A percentile compares a stretch with the other conserved stretches of the same genome.
These are phyloP conservation scores for Hygrophila difformis DNA, from an alignment of 257 asterid species.

Conservation along the genomic window DNA sequence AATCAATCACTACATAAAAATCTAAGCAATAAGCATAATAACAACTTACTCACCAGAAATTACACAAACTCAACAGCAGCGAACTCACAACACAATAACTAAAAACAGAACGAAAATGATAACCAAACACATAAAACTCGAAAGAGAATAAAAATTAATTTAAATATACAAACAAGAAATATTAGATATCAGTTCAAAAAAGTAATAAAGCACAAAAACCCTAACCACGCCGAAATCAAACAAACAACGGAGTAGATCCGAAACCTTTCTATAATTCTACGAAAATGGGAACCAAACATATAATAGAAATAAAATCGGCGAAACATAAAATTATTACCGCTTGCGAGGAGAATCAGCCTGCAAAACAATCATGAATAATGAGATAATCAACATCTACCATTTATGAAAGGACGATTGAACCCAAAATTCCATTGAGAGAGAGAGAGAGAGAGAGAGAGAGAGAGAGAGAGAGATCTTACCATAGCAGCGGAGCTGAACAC, in stretches of 20 bases:
- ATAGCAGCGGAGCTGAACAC: constrained; percentile 18
- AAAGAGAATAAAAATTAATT: too few species aligned
- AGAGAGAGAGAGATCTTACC: constrained; percentile 21
- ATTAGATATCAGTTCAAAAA: neutral
- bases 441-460: neutral
- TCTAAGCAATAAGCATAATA: too few species aligned
- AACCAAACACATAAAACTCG: too few species aligned
- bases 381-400: constrained; percentile 4
- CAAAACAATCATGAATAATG: constrained; percentile 17
- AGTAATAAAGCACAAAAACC: constrained; percentile 10
- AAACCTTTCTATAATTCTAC: constrained; percentile 11
- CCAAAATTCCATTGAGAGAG: neutral
- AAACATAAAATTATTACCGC: constrained; percentile 28
- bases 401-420: neutral
- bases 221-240: constrained; percentile 1
- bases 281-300: neutral
- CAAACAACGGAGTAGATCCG: too few species aligned
- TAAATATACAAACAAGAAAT: neutral
- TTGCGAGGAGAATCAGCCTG: constrained; percentile 84
- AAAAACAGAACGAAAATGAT: too few species aligned
- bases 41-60: too few species aligned
- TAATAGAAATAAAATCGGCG: neutral
- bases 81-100: too few species aligned
- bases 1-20: too few species aligned
- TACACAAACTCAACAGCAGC: too few species aligned